Evolutionary conservation across 2,329 filamentous ascomycete species (phyloP).

Genomic region (Pseudogymnoascus sp.): DNA sequence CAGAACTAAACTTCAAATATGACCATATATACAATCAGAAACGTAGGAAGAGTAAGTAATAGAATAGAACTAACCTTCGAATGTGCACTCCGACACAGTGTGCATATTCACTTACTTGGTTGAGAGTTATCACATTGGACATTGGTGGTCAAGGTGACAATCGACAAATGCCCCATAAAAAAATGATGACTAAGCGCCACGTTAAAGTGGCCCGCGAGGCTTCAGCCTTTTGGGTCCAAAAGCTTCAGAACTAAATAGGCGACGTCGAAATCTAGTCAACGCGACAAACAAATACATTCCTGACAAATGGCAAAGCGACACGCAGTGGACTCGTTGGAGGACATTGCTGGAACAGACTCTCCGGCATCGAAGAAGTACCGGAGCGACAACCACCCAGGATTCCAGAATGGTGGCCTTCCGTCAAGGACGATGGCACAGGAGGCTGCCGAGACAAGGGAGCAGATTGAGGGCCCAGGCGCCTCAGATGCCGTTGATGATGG

Average conservation of each 20-base stretch:
- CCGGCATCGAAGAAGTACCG: conserved; percentile 54
- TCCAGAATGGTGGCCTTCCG: conserved; percentile 24
- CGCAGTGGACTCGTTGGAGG: conserved; percentile 54
- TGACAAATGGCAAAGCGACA: conserved; percentile 46
- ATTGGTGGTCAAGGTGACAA: not conserved
- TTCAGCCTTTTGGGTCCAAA: conserved; percentile 5
- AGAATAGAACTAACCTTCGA: no score
- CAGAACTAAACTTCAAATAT: no score
- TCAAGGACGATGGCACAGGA: conserved; percentile 23
- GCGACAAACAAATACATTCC: not conserved
- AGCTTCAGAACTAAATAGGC: conserved; percentile 2
- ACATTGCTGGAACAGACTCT: conserved; percentile 46
- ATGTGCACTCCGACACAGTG: no score
- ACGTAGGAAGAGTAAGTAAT: no score
- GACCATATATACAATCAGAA: no score
- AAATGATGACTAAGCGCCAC: not conserved
- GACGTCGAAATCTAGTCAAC: conserved; percentile 2
- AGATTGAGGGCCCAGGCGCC: conserved; percentile 20
- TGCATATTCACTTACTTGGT: not conserved
- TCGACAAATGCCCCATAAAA: not conserved
- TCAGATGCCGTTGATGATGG: conserved; percentile 25
- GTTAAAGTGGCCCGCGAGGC: conserved; percentile 1
- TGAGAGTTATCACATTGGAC: not conserved
- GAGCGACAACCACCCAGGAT: conserved; percentile 30
- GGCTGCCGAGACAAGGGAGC: conserved; percentile 16